These are phyloP conservation scores for Dactylellina drechsleri DNA, from an alignment of 2,329 filamentous ascomycete genomes.

Conservation along the genomic window DNA sequence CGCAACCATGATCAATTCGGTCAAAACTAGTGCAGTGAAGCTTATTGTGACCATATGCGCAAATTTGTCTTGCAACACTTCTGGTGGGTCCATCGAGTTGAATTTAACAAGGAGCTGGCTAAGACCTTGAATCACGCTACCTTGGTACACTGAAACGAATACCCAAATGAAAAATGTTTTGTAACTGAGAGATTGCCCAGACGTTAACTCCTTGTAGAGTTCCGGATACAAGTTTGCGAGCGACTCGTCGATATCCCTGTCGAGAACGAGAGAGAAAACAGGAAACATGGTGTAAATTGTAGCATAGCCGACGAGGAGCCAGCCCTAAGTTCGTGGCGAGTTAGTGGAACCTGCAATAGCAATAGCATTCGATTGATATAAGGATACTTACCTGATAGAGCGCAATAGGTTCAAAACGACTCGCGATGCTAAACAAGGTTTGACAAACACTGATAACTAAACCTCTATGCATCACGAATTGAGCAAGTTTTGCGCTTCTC, in stretches of 20 bases:
- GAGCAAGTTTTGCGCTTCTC: conserved; percentile 89
- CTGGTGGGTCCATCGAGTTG: conserved; percentile 60
- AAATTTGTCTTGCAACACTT: conserved; percentile 79
- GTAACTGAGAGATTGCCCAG: conserved; percentile 85
- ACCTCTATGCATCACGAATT: conserved; percentile 97
- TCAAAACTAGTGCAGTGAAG: conserved; percentile 90
- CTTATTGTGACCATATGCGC: conserved; percentile 85
- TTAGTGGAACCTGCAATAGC: background rate
- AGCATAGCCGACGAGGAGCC: conserved; percentile 95
- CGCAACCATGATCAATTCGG: conserved; percentile 96
- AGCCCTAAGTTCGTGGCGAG: conserved; percentile 62
- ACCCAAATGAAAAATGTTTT: conserved; percentile 98
- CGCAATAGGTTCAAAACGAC: conserved; percentile 90
- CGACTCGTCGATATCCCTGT: conserved; percentile 93
- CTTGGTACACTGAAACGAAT: conserved; percentile 92
- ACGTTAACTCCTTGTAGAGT: conserved; percentile 95
- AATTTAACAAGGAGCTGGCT: conserved; percentile 83
- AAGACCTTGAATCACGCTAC: conserved; percentile 69
- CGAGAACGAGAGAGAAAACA: conserved; percentile 91
- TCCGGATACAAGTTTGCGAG: conserved; percentile 96
- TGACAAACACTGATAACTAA: conserved; percentile 95
- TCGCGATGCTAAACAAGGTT: conserved; percentile 95
- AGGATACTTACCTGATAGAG: conserved; percentile 72
- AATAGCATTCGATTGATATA: no score
- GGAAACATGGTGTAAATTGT: conserved; percentile 94